Percentiles rank a stretch among this genome's conserved stretches.
phyloP scores from a whole-genome alignment of 2,329 filamentous ascomycete genomes.

The Scytalidium sp. region DNA sequence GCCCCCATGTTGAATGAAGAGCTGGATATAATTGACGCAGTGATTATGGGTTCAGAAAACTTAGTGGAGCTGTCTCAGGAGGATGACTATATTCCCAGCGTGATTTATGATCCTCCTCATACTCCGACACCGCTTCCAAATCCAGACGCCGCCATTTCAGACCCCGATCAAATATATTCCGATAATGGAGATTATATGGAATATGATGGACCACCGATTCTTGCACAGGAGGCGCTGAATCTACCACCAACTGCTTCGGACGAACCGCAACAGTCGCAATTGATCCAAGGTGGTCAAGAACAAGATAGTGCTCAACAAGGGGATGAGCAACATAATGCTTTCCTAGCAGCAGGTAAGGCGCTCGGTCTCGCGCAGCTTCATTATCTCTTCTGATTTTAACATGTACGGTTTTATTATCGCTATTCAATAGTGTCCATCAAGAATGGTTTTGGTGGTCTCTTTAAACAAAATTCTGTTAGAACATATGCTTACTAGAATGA shows the following conservation, averaged over 20 bases:
- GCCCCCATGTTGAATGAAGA: slow-evolving; percentile 17
- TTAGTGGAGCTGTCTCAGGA: slow-evolving; percentile 8
- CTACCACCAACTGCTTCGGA: slow-evolving; percentile 23
- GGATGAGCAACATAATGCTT: slow-evolving; percentile 16
- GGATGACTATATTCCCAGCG: background rate
- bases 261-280: slow-evolving; percentile 25
- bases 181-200: background rate
- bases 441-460: background rate
- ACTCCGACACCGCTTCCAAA: background rate
- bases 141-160: background rate
- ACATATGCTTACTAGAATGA: slow-evolving; percentile 24
- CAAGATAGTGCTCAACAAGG: slow-evolving; percentile 14
- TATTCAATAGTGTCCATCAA: background rate
- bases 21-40: slow-evolving; percentile 21
- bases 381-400: slow-evolving; percentile 1
- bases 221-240: slow-evolving; percentile 7
- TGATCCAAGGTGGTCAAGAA: slow-evolving; percentile 26
- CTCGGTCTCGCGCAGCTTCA: slow-evolving; percentile 18
- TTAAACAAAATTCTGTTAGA: too few species aligned
- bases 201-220: background rate
- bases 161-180: background rate
- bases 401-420: background rate
- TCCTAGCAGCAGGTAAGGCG: slow-evolving; percentile 23
- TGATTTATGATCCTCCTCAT: background rate
- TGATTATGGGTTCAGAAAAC: slow-evolving; percentile 20